Base-by-base conservation (phyloP, 2,329 filamentous ascomycete genomes). In the Thelonectria blattea region DNA sequence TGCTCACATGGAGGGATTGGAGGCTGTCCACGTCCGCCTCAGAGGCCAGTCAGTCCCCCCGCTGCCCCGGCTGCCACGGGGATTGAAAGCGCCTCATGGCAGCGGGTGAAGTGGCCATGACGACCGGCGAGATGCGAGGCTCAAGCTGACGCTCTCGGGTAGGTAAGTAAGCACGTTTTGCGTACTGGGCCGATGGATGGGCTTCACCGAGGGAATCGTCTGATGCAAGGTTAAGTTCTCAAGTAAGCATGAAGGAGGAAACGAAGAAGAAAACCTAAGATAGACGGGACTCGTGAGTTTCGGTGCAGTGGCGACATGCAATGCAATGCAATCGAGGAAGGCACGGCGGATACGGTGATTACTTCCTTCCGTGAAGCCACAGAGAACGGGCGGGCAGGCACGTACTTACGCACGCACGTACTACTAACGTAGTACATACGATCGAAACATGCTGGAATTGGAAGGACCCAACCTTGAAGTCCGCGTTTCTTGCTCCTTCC, bases 1-100 rank as follows among this genome's bases (percentile, higher is more conserved):
- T 59, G 55, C 47, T 65, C 62, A 60, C 63, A 42, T 30, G 22
- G 22, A 24, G 22, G 22, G 22, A 24, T 24, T 30, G 27, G 27
- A 9, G 27, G 27, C 27, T 30, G 27, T 30, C 27, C 27, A 30
- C 50, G 37, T 50, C 47, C 12, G 15, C 45, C 45, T 47, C 45
- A 50, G 37, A 49, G 39, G 32, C 41, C 41, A n/a, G 39, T 45
- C 41, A n/a, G 39, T 45, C 30, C 39, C 8, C 54, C 54, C 54
- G 48, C 54, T 56, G 54, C 47, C 46, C 46, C 46, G 30, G 20
- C 17, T 24, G 32, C 46, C 30, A 34, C 22, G 22, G 22, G 22
- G 22, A 24, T 24, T 3, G 22, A 30, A 14, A 15, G 46, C 30
- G 46, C 27, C 24, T 37, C 30, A 49, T 49, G 46, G 46, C 46